Evolutionary conservation across 2,329 filamentous ascomycete genomes (phyloP), one percentile per base, ranked within the genome.

Genomic region (Aureobasidium sp.): DNA sequence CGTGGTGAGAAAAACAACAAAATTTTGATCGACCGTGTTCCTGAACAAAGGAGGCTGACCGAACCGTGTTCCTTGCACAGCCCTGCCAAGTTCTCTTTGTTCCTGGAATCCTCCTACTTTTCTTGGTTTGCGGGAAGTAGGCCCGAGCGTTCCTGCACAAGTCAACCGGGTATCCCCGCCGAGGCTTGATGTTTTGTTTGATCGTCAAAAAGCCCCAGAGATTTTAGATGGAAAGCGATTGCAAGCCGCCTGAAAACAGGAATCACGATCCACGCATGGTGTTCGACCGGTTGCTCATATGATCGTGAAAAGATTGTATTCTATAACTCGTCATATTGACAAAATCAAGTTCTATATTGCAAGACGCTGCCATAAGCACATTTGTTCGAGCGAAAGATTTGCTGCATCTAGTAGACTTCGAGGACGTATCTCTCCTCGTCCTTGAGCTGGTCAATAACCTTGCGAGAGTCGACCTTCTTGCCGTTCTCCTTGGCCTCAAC

Each of bases 361-460:
- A 8, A n/a, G 10, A 31, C 9, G 11, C 1, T 42, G 10, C 45
- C 23, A 29, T 4, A 54, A 19, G 38, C 5, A 35, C 37, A 31
- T 54, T 40, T 54, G 5, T 9, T 17, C 11, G 19, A 55, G 13
- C 38, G 15, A 29, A 25, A 43, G 3, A 17, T 5, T 33, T 29
- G 17, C n/a, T 42, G 25, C 29, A 31, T 58, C 59, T 89, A 97
- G 76, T 97, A 97, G 60, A 97, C 94, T 78, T 99, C 94, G 60
- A 99, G 81, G 57, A 99, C 93, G 77, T 97, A 99, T 72, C 94
- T 83, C 64, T 88, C 84, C 68, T 90, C 87, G 74, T 99, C 94
- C 87, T 99, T 99, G 68, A 99, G 79, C 77, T 88, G 87, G 80
- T 99, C 95, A 78, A 99, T 97, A 81, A 95, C 91, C 81, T 92